Base-by-base conservation (phyloP, 2,329 filamentous ascomycete species). In the Claviceps fusiformis region DNA sequence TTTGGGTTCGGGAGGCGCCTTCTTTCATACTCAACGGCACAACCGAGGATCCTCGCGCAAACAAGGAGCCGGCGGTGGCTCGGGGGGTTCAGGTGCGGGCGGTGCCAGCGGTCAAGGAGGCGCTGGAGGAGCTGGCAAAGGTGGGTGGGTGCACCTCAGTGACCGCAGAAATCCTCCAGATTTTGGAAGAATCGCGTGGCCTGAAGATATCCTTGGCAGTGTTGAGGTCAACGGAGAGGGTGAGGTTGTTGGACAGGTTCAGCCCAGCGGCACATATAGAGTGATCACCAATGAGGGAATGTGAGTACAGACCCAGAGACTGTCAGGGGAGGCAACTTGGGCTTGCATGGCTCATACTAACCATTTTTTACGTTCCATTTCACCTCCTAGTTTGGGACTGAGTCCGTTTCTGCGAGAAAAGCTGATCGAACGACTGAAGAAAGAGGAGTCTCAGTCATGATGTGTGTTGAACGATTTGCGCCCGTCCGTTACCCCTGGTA, bases 171-270 rank as follows among this genome's bases (percentile, higher is more conserved):
- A 83, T 53, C 81, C 82, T 2, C 82, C 81, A 0, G 82, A 85
- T 61, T 86, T 76, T 72, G 83, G 83, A 17, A 70, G 83, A 53
- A 86, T 86, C 63, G 81, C 83, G 2, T 85, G 79, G 74, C 82
- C 83, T 1, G 83, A 86, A 62, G 83, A 87, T 62, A 87, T 87
- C 43, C 71, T 87, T 54, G 83, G 83, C 43, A 86, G 82, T 59
- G 74, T 86, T 45, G 79, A 85, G 63, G 83, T 86, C 5, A 74
- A 85, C 63, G 73, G 72, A 1, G 59, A 68, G 7, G 83, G 83
- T 0, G 64, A 75, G 33, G 77, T 85, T 53, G 70, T 83, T 31
- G 80, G 80, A 27, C 76, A 74, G 59, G 79, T 79, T 59, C 75
- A 82, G 66, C 71, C 75, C 1, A 83, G 81, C 58, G 80, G 81